Evolutionary conservation across 768 basidiomycete species (phyloP).

Genomic region (Clitopilus passeckerianus): DNA sequence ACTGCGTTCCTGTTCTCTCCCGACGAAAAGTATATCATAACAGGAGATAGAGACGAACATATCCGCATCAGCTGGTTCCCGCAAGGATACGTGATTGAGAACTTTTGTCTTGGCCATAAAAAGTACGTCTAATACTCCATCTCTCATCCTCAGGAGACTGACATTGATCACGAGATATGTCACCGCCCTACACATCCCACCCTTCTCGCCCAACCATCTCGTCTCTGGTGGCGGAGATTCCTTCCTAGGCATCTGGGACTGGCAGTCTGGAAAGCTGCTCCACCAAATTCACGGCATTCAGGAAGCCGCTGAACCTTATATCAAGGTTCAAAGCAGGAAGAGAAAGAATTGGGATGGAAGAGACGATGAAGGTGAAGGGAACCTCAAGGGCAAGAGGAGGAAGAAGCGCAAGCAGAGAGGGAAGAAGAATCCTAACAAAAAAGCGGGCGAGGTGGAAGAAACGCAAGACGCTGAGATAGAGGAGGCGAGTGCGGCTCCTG

Average conservation of each 20-base stretch:
- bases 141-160: slow-evolving; percentile 1
- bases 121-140: slow-evolving; percentile 42
- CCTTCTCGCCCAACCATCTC: slow-evolving; percentile 38
- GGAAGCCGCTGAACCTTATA: slow-evolving; percentile 41
- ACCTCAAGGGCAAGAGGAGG: slow-evolving; percentile 10
- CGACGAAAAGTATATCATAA: slow-evolving; percentile 74
- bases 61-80: slow-evolving; percentile 91
- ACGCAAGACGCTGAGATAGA: slow-evolving; percentile 3
- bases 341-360: slow-evolving; percentile 28
- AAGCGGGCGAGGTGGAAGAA: slow-evolving; percentile 8
- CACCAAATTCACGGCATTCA: slow-evolving; percentile 45
- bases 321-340: slow-evolving; percentile 33
- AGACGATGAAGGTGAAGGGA: slow-evolving; percentile 18
- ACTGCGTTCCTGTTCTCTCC: slow-evolving; percentile 65
- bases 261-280: slow-evolving; percentile 56
- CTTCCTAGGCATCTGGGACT: slow-evolving; percentile 74
- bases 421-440: slow-evolving; percentile 18
- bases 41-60: slow-evolving; percentile 94
- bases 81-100: slow-evolving; percentile 79
- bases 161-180: slow-evolving; percentile 54
- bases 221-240: slow-evolving; percentile 90
- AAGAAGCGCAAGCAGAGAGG: slow-evolving; percentile 17
- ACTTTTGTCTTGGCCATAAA: slow-evolving; percentile 79
- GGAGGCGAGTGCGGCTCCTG: background rate
- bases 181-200: slow-evolving; percentile 72